Percentiles rank a stretch among this genome's conserved stretches.
phyloP scores from a whole-genome alignment of 129 eudicot genomes.

The Flaveria sonorensis region DNA sequence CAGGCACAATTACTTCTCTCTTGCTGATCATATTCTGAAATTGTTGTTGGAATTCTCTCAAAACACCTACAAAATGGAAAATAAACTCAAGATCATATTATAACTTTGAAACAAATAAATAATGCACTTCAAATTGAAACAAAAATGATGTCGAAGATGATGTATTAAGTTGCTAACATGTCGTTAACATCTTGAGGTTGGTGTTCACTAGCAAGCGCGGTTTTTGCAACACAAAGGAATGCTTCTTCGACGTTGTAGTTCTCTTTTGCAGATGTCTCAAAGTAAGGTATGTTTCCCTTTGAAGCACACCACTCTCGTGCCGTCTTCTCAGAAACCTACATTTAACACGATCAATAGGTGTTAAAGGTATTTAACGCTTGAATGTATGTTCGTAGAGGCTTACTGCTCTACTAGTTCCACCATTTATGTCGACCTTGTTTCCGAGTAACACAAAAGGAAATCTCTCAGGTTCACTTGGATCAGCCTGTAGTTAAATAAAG shows the following conservation, averaged over 20 bases:
- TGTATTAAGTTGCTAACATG: slow-evolving; percentile 21
- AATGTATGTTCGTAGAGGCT: slow-evolving; percentile 10
- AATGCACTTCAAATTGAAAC: background rate
- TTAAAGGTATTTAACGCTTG: background rate
- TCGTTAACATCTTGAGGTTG: slow-evolving; percentile 54
- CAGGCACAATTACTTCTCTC: slow-evolving; percentile 68
- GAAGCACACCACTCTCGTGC: slow-evolving; percentile 89
- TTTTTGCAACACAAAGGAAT: slow-evolving; percentile 60
- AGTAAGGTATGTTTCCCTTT: slow-evolving; percentile 78
- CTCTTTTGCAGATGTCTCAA: slow-evolving; percentile 91
- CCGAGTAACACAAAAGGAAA: slow-evolving; percentile 86
- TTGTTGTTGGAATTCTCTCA: slow-evolving; percentile 58
- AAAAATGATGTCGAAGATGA: background rate
- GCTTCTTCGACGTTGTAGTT: slow-evolving; percentile 76
- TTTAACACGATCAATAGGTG: background rate
- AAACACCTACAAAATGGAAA: slow-evolving; percentile 46
- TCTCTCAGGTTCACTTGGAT: slow-evolving; percentile 63
- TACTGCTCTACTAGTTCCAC: slow-evolving; percentile 72
- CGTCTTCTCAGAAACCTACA: slow-evolving; percentile 70
- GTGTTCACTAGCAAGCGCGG: slow-evolving; percentile 60
- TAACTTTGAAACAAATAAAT: background rate
- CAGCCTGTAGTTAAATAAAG: slow-evolving; percentile 42
- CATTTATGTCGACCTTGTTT: slow-evolving; percentile 77
- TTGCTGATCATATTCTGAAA: slow-evolving; percentile 60
- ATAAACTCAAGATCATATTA: background rate